Conservation (phyloP, 2,329 filamentous ascomycete species). For the Aspergillus unguis region DNA sequence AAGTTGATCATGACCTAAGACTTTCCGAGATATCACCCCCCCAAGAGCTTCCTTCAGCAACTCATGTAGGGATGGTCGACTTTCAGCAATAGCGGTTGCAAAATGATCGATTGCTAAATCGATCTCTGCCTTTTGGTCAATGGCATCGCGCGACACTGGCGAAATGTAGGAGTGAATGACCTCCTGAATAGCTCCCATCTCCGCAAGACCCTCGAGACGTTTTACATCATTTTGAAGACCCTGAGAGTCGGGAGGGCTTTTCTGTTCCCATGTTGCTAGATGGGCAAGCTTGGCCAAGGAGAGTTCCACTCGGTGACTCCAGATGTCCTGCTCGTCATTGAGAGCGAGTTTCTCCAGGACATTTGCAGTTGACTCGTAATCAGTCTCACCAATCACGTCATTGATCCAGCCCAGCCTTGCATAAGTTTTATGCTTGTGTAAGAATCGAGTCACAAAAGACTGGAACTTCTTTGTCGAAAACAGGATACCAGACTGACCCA, state of each 20-base stretch:
- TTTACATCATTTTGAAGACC: constrained; percentile 46
- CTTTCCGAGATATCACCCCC: constrained; percentile 67
- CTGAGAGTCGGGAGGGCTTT: constrained; percentile 23
- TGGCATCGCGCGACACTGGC: constrained; percentile 64
- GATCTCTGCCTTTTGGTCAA: constrained; percentile 75
- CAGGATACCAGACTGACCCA: constrained; percentile 63
- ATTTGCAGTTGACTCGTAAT: constrained; percentile 69
- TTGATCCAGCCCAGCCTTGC: constrained; percentile 93
- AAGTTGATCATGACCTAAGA: constrained; percentile 56
- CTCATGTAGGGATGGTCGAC: constrained; percentile 63
- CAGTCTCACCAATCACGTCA: constrained; percentile 71
- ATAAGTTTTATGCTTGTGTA: constrained; percentile 68
- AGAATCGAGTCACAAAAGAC: constrained; percentile 70
- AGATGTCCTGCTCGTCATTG: constrained; percentile 71
- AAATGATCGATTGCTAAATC: constrained; percentile 71
- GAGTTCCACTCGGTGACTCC: constrained; percentile 91
- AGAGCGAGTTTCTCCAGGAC: constrained; percentile 69
- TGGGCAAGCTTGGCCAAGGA: constrained; percentile 80
- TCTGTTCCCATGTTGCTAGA: constrained; percentile 58
- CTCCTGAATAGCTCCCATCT: constrained; percentile 76
- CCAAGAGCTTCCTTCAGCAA: constrained; percentile 69
- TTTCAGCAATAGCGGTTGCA: constrained; percentile 52
- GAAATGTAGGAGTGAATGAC: constrained; percentile 68
- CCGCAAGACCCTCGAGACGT: constrained; percentile 61
- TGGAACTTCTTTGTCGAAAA: constrained; percentile 69